Evolutionary conservation across 495 filamentous ascomycete species (phyloP).

Genomic region (Rostrohypoxylon terebratum): DNA sequence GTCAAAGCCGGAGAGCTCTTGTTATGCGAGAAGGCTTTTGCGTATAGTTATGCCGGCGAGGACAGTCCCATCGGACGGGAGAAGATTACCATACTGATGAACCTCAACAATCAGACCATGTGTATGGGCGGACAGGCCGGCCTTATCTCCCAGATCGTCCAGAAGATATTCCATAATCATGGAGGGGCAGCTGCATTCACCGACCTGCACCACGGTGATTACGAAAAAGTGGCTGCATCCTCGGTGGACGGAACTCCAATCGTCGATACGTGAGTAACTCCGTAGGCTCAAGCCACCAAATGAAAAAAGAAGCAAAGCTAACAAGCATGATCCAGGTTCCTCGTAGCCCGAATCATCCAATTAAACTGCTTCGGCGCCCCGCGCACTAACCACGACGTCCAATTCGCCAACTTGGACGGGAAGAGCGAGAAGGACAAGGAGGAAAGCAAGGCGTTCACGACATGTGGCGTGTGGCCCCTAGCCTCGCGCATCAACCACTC

Average conservation of each 20-base stretch:
- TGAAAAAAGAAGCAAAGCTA: conserved; percentile 10
- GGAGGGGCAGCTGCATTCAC: conserved; percentile 51
- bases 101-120: conserved; percentile 46
- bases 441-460: conserved; percentile 19
- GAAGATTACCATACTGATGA: conserved; percentile 50
- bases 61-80: not conserved
- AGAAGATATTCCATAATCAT: conserved; percentile 62
- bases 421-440: conserved; percentile 1
- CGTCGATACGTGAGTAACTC: conserved; percentile 60
- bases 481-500: conserved; percentile 69
- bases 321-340: conserved; percentile 47
- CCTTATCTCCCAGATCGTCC: conserved; percentile 55
- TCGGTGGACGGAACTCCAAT: conserved; percentile 58
- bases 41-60: conserved; percentile 41
- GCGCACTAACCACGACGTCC: conserved; percentile 35
- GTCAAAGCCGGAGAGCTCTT: conserved; percentile 66
- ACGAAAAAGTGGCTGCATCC: conserved; percentile 43
- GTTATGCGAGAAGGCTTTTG: conserved; percentile 68
- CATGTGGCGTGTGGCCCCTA: conserved; percentile 60
- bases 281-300: not conserved
- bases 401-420: not conserved
- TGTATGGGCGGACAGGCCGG: conserved; percentile 52
- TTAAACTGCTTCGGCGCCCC: conserved; percentile 61
- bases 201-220: conserved; percentile 58
- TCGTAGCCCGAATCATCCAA: conserved; percentile 54